These are phyloP conservation scores for Wickerhamomyces sp. DNA, from an alignment of 1,139 yeast species.

Conservation along the genomic window DNA sequence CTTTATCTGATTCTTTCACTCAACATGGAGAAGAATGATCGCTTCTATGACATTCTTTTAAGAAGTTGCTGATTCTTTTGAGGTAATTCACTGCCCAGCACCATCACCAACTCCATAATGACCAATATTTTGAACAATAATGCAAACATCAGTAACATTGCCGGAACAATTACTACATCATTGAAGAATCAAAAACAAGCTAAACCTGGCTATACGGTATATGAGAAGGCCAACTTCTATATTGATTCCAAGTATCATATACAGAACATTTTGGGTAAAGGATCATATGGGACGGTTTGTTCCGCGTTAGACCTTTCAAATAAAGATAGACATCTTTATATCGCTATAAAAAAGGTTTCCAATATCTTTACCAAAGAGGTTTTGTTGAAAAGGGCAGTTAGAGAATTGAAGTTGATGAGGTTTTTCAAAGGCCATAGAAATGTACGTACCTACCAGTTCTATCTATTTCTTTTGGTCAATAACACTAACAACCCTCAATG, in stretches of 20 bases:
- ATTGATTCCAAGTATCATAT: conserved; percentile 64
- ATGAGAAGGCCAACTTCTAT: conserved; percentile 49
- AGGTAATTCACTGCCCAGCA: no score
- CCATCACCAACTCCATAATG: conserved; percentile 4
- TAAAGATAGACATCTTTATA: conserved; percentile 26
- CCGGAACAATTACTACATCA: conserved; percentile 1
- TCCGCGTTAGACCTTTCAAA: conserved; percentile 58
- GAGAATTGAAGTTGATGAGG: conserved; percentile 74
- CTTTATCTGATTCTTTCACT: no score
- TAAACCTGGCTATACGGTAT: conserved; percentile 25
- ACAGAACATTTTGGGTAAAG: conserved; percentile 67
- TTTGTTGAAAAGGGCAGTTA: conserved; percentile 64
- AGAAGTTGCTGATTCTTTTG: no score
- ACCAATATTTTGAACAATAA: conserved; percentile 12
- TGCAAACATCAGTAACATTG: conserved; percentile 7
- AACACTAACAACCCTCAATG: no score
- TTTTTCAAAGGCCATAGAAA: conserved; percentile 80
- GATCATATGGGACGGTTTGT: conserved; percentile 88
- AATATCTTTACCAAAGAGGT: conserved; percentile 62
- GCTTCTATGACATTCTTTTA: no score
- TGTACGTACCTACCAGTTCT: conserved; percentile 27
- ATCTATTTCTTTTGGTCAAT: background rate
- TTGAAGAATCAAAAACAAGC: background rate
- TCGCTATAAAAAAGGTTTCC: conserved; percentile 78
- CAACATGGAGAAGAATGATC: no score